These are phyloP conservation scores for Amaranthus tricolor DNA, from an alignment of 179 eudicot genomes.

Conservation along the genomic window DNA sequence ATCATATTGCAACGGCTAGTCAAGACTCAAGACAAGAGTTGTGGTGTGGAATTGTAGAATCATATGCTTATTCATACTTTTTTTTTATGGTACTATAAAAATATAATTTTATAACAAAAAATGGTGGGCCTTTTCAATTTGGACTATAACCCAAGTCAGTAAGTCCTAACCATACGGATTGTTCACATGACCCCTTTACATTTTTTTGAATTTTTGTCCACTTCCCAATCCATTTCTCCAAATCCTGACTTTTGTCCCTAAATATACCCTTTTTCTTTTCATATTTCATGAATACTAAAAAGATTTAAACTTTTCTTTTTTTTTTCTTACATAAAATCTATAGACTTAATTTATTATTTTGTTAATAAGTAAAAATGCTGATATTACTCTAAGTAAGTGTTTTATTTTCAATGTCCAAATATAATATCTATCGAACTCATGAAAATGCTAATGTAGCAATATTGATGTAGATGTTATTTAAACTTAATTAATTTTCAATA, in stretches of 20 bases:
- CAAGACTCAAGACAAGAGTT: background rate
- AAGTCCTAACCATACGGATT: background rate
- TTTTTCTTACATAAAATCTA: background rate
- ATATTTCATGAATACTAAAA: background rate
- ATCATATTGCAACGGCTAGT: conserved; percentile 19
- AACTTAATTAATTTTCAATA: too few species aligned
- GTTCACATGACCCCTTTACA: conserved; percentile 1
- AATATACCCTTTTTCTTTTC: background rate
- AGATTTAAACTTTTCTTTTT: background rate
- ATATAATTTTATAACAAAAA: background rate
- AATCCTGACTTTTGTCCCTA: background rate
- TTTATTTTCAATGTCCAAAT: too few species aligned
- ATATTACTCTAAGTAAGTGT: too few species aligned
- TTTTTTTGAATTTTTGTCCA: conserved; percentile 4
- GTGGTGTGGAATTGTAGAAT: background rate
- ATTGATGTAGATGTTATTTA: too few species aligned
- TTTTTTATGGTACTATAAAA: background rate
- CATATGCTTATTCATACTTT: background rate
- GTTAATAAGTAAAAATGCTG: too few species aligned
- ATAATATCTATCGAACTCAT: too few species aligned
- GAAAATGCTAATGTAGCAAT: too few species aligned
- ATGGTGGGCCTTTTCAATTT: background rate
- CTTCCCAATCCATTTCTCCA: background rate
- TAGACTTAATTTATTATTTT: background rate
- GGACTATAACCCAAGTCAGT: background rate